phyloP scores from a whole-genome alignment of 371 early-diverging fungal species.

The Mucor irregularis region DNA sequence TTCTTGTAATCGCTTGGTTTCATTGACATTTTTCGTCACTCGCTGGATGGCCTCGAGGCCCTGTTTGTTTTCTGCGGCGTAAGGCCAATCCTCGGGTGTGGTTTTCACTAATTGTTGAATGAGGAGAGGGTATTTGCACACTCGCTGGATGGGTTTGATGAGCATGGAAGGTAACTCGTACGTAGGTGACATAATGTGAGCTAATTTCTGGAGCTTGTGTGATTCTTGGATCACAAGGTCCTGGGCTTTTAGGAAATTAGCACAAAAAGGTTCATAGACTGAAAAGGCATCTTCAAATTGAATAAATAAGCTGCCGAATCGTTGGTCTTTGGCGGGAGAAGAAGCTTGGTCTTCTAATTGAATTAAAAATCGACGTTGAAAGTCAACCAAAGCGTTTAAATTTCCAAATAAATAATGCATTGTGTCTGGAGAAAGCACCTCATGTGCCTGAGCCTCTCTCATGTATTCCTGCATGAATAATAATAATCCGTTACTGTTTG shows the following conservation, averaged over 20 bases:
- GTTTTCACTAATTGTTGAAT: conserved; percentile 83
- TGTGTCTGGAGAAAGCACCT: conserved; percentile 72
- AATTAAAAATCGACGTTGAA: conserved; percentile 91
- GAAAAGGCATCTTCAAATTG: conserved; percentile 81
- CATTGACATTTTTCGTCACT: conserved; percentile 89
- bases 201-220: conserved; percentile 50
- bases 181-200: conserved; percentile 76
- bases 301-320: conserved; percentile 83
- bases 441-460: conserved; percentile 54
- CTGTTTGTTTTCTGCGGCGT: conserved; percentile 73
- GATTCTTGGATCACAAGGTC: conserved; percentile 50
- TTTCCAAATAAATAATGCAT: conserved; percentile 87
- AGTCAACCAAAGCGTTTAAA: conserved; percentile 91
- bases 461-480: conserved; percentile 35
- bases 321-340: conserved; percentile 72
- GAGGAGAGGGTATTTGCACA: conserved; percentile 94
- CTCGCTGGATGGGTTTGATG: conserved; percentile 95
- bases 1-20: conserved; percentile 84
- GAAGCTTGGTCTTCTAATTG: conserved; percentile 84
- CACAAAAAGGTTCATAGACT: conserved; percentile 93
- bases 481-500: not conserved
- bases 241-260: conserved; percentile 83
- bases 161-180: conserved; percentile 88
- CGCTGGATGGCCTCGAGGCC: conserved; percentile 82
- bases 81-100: conserved; percentile 67